A percentile compares a stretch with the other conserved stretches of the same genome.
These are phyloP conservation scores for Boletus subcaerulescens DNA, from an alignment of 768 basidiomycete genomes.

Conservation along the genomic window DNA sequence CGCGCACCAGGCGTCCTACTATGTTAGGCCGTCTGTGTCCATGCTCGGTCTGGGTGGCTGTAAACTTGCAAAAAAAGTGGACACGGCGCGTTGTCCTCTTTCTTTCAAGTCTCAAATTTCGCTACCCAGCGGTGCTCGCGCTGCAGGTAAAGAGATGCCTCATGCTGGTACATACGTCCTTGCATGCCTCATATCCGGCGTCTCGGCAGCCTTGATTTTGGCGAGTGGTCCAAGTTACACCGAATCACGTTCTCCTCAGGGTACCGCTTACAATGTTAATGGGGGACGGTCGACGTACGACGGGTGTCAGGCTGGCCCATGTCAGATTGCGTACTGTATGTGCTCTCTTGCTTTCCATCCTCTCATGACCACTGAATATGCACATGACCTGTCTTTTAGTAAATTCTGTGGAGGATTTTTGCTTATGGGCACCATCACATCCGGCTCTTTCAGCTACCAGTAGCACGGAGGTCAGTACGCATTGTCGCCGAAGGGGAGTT, in stretches of 20 bases:
- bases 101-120: constrained; percentile 4
- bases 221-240: constrained; percentile 30
- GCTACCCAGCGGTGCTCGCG: constrained; percentile 12
- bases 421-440: constrained; percentile 49
- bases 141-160: constrained; percentile 20
- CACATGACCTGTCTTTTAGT: constrained; percentile 33
- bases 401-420: constrained; percentile 56
- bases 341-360: not conserved
- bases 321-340: constrained; percentile 65
- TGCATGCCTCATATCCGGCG: constrained; percentile 17
- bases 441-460: constrained; percentile 55
- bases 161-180: constrained; percentile 15
- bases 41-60: constrained; percentile 18
- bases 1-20: constrained; percentile 18
- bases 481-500: constrained; percentile 5
- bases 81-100: constrained; percentile 3
- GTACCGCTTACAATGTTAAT: constrained; percentile 47
- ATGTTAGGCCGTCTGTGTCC: constrained; percentile 20
- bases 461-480: constrained; percentile 52
- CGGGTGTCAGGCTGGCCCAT: constrained; percentile 57
- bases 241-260: constrained; percentile 49
- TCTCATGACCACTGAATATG: not conserved
- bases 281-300: constrained; percentile 63
- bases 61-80: constrained; percentile 14
- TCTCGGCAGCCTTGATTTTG: constrained; percentile 18